phyloP scores from a whole-genome alignment of 176 grass and related monocot genomes.

The Eleusine coracana region DNA sequence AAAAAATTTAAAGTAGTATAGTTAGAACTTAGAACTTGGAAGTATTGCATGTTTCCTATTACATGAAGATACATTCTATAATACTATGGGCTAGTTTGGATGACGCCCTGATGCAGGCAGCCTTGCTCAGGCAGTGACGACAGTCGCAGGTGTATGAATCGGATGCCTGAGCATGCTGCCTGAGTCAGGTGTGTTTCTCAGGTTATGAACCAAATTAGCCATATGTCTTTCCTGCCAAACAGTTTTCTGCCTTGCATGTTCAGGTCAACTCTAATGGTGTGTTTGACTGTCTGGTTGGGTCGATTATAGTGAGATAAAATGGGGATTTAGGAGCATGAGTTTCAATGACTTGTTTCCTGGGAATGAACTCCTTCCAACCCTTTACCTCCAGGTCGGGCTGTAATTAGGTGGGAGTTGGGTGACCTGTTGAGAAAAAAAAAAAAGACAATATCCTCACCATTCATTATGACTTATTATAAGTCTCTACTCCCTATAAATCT shows the following conservation, averaged over 20 bases:
- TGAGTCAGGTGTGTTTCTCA: no score
- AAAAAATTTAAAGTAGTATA: background rate
- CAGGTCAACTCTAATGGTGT: background rate
- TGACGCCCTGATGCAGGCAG: no score
- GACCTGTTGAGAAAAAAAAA: background rate
- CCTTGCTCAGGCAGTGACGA: no score
- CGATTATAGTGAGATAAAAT: background rate
- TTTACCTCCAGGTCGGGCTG: no score
- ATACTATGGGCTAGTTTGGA: background rate
- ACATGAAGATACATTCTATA: background rate
- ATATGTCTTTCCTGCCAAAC: background rate
- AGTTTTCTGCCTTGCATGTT: background rate
- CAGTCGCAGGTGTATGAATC: no score
- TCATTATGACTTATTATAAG: background rate
- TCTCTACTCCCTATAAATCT: background rate
- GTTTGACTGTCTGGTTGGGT: no score
- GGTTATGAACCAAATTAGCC: no score
- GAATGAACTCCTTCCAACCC: no score
- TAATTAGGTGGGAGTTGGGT: background rate
- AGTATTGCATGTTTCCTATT: slow-evolving; percentile 11
- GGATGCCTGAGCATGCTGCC: no score
- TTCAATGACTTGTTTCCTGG: background rate
- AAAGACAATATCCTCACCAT: background rate
- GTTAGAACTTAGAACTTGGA: background rate
- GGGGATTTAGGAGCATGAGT: background rate